Evolutionary conservation across 2,329 filamentous ascomycete genomes (phyloP), one percentile per base, ranked within the genome.

Genomic region (Curvularia sp.): DNA sequence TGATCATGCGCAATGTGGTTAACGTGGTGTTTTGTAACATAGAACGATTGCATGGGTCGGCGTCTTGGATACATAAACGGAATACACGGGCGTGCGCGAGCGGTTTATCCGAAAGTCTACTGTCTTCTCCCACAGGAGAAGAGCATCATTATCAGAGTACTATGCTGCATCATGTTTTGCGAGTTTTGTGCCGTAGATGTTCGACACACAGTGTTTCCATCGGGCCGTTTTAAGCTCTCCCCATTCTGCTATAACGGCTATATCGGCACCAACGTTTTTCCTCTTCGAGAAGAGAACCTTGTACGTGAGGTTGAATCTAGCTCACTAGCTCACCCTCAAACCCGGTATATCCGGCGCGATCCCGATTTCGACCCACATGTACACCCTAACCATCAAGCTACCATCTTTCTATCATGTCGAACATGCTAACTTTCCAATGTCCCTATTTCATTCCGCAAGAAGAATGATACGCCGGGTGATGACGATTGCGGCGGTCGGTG

Each of bases 1-100:
- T 13, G 59, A 65, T n/a, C 56, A 58, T 23, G 70, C 58, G 1
- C 54, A 74, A 42, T 75, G 73, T 60, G 56, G 60, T 56, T 75
- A 57, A 69, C 47, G 38, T 55, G 30, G 42, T 25, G 13, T 49
- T 48, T 60, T 65, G 68, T 69, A 49, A 65, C 23, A 55, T 61
- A 57, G 45, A 55, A 46, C 38, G 55, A 59, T 43, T 53, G 65
- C 66, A 69, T 69, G 59, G 63, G 43, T 38, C 34, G 61, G 65
- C 57, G 61, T 59, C 53, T 41, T 38, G 50, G 56, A 48, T 30
- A 38, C 10, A 56, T 57, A 46, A 13, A 55, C 52, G 43, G 34
- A 27, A 61, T 53, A 48, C 53, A 49, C 30, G 32, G 25, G 10
- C 27, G 50, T 30, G 50, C 10, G n/a, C 25, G 23, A 49, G 30